Evolutionary conservation across 2,329 filamentous ascomycete genomes (phyloP), one percentile per base, ranked within the genome.

Genomic region (Aspergillus ochraceus): DNA sequence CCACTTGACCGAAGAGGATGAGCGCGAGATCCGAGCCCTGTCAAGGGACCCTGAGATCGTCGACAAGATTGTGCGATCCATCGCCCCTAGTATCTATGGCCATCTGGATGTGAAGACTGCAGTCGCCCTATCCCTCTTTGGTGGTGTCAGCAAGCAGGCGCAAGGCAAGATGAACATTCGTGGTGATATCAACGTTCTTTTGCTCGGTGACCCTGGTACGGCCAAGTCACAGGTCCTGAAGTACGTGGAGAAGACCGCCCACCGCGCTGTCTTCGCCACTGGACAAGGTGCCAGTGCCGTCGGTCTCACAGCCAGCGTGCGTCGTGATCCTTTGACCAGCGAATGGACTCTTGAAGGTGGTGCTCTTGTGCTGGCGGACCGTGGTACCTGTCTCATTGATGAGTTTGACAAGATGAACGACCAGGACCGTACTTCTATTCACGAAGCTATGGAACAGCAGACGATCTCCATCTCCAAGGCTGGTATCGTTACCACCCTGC

Each of bases 361-460:
- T 72, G 95, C 95, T 4, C 83, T 99, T 11, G 95, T 99, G 70
- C 86, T 99, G 58, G 95, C 95, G 17, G 95, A 99, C 75, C 90
- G 91, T 66, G 95, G 95, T 46, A 97, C 92, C 17, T 98, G 95
- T 71, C 83, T 99, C 30, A 99, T 99, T 64, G 95, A 99, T 70
- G 95, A 99, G 78, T 99, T 99, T 70, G 95, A 99, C 85, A 99
- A 99, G 84, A 99, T 99, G 95, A 98, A 98, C 75, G 95, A 99
- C 74, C 92, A 98, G 74, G 95, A 99, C 76, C 88, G 95, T 65
- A 98, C 95, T 1, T 97, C 92, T 8, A 99, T 99, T 68, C 95
- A 99, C 84, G 95, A 99, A 82, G 95, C 95, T 61, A 99, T 99
- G 95, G 95, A 99, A 77, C 95, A 99, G 78, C 95, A 99, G 79